Evolutionary conservation across 495 filamentous ascomycete species (phyloP).

Genomic region (Penicillium turbatum): DNA sequence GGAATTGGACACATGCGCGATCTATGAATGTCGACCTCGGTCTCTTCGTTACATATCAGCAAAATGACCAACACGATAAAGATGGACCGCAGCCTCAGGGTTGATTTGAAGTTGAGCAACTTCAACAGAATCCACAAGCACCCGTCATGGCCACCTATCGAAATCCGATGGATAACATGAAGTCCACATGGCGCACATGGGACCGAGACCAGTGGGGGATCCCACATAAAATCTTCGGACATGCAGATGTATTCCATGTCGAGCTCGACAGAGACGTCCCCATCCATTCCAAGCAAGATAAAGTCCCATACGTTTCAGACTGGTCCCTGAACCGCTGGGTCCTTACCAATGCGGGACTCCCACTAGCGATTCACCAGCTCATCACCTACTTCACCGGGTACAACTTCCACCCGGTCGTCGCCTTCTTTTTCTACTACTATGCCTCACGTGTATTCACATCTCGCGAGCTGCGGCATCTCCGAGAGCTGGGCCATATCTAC

Average conservation of each 20-base stretch:
- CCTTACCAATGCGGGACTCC: constrained; percentile 21
- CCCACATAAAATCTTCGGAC: constrained; percentile 33
- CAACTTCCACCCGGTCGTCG: constrained; percentile 21
- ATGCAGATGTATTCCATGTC: constrained; percentile 28
- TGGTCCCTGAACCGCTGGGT: constrained; percentile 34
- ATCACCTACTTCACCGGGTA: constrained; percentile 26
- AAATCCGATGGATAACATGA: constrained; percentile 34
- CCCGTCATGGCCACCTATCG: too few relatives aligned
- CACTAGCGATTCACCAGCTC: constrained; percentile 27
- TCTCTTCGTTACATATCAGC: too few relatives aligned
- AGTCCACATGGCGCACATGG: constrained; percentile 31
- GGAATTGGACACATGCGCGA: too few relatives aligned
- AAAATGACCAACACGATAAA: too few relatives aligned
- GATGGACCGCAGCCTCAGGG: too few relatives aligned
- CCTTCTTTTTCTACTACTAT: constrained; percentile 25
- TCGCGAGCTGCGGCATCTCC: constrained; percentile 29
- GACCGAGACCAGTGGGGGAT: constrained; percentile 27
- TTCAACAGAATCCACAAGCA: too few relatives aligned
- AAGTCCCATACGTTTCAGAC: constrained; percentile 28
- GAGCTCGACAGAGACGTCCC: constrained; percentile 25
- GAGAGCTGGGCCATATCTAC: constrained; percentile 25
- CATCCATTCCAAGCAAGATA: constrained; percentile 24
- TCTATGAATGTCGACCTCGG: too few relatives aligned
- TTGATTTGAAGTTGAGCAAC: too few relatives aligned
- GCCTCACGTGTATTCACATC: constrained; percentile 30